These are phyloP conservation scores for Streptanthus diversifolius DNA, from an alignment of 345 rosid genomes.

Conservation along the genomic window DNA sequence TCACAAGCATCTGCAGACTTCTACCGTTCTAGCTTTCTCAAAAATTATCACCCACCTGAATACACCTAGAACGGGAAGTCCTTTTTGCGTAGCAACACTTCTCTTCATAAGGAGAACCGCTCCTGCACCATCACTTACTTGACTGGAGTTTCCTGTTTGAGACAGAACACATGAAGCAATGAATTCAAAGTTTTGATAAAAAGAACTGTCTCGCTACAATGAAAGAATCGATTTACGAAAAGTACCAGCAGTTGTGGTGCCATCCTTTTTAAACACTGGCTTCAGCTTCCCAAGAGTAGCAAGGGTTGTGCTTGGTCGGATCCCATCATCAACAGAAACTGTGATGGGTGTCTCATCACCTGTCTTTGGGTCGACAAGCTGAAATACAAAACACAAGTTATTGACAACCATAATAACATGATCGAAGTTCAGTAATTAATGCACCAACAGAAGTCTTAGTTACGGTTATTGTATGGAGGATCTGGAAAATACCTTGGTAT, in stretches of 20 bases:
- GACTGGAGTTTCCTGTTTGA: slow-evolving; percentile 88
- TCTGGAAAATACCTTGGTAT: slow-evolving; percentile 64
- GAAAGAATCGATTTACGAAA: background rate
- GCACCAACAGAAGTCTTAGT: background rate
- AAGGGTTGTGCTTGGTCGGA: slow-evolving; percentile 67
- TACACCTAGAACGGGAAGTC: slow-evolving; percentile 90
- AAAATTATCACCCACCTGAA: slow-evolving; percentile 52
- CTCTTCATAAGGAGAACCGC: slow-evolving; percentile 98
- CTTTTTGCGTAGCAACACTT: slow-evolving; percentile 74
- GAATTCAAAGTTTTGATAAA: background rate
- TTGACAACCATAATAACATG: background rate
- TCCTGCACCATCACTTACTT: slow-evolving; percentile 96
- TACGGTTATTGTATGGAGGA: background rate
- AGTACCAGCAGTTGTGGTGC: slow-evolving; percentile 94
- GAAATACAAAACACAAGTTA: slow-evolving; percentile 29
- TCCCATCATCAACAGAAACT: slow-evolving; percentile 91
- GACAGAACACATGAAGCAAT: background rate
- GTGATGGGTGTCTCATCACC: slow-evolving; percentile 77
- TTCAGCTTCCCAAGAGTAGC: slow-evolving; percentile 71
- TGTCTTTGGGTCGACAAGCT: slow-evolving; percentile 95
- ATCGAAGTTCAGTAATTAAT: background rate
- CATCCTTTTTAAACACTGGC: slow-evolving; percentile 92
- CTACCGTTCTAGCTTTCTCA: background rate
- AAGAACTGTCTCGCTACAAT: background rate
- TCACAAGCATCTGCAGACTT: slow-evolving; percentile 4